Percentiles rank a stretch among this genome's conserved stretches.
Conservation (phyloP, 78 protist species). For the Dictyostelium firmibasis region DNA sequence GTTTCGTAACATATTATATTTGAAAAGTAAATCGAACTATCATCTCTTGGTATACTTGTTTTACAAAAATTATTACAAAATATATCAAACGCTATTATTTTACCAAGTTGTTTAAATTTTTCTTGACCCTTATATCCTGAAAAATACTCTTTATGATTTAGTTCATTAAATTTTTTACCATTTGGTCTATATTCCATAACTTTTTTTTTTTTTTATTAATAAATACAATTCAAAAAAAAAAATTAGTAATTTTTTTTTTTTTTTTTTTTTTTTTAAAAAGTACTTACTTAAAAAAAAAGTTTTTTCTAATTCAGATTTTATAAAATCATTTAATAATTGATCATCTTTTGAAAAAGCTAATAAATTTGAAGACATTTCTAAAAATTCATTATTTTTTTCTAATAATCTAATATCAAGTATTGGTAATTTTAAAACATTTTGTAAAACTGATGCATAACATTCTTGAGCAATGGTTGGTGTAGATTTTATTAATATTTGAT, state of each 20-base stretch:
- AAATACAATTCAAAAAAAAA: too few relatives aligned
- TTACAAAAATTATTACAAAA: slow-evolving; percentile 38
- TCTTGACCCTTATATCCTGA: slow-evolving; percentile 1
- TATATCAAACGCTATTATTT: slow-evolving; percentile 57
- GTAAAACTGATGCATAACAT: slow-evolving; percentile 24
- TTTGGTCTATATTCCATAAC: slow-evolving; percentile 33
- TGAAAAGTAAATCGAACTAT: neutral
- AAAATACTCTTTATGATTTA: slow-evolving; percentile 36
- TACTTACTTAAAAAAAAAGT: slow-evolving; percentile 16
- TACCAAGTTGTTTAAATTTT: slow-evolving; percentile 36
- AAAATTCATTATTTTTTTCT: neutral
- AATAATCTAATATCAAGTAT: slow-evolving; percentile 13
- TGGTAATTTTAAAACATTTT: slow-evolving; percentile 16
- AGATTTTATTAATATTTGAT: slow-evolving; percentile 21
- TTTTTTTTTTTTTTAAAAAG: neutral
- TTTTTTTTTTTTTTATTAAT: neutral
- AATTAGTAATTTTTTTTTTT: neutral
- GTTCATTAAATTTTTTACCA: slow-evolving; percentile 35
- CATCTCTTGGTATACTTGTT: neutral
- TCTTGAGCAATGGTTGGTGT: slow-evolving; percentile 17
- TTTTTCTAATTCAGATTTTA: slow-evolving; percentile 37
- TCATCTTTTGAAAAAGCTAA: neutral
- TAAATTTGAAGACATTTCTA: slow-evolving; percentile 7
- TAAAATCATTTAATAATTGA: neutral
- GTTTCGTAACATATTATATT: slow-evolving; percentile 40